These are phyloP conservation scores for Comarum palustre DNA, from an alignment of 306 rosid species.

Conservation along the genomic window DNA sequence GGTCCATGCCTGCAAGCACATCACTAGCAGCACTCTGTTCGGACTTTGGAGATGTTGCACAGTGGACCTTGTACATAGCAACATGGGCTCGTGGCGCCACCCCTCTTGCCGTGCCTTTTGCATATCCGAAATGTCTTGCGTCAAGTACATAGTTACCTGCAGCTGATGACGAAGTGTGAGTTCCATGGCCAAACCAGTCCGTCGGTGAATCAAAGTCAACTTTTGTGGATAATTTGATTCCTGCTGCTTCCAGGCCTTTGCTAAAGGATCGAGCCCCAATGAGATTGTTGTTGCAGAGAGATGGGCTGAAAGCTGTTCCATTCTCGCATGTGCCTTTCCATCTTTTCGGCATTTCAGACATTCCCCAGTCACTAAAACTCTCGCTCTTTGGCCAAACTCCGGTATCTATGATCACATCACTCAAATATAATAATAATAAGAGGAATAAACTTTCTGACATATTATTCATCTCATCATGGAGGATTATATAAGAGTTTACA, in stretches of 20 bases:
- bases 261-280: conserved; percentile 21
- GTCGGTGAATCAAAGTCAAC: conserved; percentile 2
- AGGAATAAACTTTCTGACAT: too few relatives aligned
- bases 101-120: conserved; percentile 18
- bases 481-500: too few relatives aligned
- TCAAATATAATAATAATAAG: too few relatives aligned
- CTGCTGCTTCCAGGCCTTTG: not conserved
- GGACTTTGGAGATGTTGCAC: not conserved
- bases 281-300: conserved; percentile 26
- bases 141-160: conserved; percentile 12
- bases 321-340: conserved; percentile 27
- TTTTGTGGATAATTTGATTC: not conserved
- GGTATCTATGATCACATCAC: conserved; percentile 11
- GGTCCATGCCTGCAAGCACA: conserved; percentile 19
- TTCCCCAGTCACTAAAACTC: conserved; percentile 32
- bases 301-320: conserved; percentile 15
- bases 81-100: conserved; percentile 18
- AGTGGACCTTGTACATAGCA: conserved; percentile 25
- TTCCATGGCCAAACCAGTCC: conserved; percentile 23
- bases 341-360: conserved; percentile 16
- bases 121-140: conserved; percentile 21
- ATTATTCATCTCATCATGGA: too few relatives aligned
- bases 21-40: not conserved
- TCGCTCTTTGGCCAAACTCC: conserved; percentile 32
- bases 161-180: conserved; percentile 22